These are phyloP conservation scores for Chalaropsis ovoidea DNA, from an alignment of 2,329 filamentous ascomycete species.

Conservation along the genomic window DNA sequence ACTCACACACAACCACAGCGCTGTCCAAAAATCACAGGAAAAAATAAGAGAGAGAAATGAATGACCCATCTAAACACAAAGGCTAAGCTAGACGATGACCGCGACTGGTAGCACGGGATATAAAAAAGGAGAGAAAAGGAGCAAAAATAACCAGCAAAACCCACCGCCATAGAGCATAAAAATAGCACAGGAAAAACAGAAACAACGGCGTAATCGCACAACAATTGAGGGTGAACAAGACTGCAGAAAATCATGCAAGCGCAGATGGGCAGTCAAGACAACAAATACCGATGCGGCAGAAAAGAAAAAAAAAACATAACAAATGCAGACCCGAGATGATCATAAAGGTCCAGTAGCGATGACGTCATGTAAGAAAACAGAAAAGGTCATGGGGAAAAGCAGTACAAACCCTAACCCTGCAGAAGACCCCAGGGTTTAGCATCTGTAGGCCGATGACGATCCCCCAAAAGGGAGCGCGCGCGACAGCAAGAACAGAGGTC, in stretches of 20 bases:
- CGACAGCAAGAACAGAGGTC: not conserved
- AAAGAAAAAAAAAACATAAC: not conserved
- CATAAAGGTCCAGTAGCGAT: not conserved
- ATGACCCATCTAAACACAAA: conserved; percentile 11
- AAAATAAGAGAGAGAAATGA: not conserved
- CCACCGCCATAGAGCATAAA: not conserved
- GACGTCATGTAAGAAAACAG: conserved; percentile 15
- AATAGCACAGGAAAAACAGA: conserved; percentile 5
- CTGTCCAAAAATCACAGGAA: not conserved
- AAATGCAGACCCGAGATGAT: not conserved
- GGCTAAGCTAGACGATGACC: conserved; percentile 9
- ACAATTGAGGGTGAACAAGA: not conserved
- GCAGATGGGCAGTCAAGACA: not conserved
- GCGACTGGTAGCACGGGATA: conserved; percentile 6
- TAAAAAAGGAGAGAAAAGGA: conserved; percentile 9
- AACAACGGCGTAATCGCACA: not conserved
- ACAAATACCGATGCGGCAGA: not conserved
- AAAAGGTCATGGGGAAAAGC: not conserved
- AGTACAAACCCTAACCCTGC: not conserved
- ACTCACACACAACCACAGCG: not conserved
- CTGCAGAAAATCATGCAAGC: conserved; percentile 3
- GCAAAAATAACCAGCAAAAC: conserved; percentile 14
- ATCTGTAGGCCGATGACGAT: not conserved
- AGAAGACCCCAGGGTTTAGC: not conserved
- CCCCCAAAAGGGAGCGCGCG: not conserved